These are phyloP conservation scores for Scleroderma bovista DNA, from an alignment of 768 basidiomycete genomes.

Conservation along the genomic window DNA sequence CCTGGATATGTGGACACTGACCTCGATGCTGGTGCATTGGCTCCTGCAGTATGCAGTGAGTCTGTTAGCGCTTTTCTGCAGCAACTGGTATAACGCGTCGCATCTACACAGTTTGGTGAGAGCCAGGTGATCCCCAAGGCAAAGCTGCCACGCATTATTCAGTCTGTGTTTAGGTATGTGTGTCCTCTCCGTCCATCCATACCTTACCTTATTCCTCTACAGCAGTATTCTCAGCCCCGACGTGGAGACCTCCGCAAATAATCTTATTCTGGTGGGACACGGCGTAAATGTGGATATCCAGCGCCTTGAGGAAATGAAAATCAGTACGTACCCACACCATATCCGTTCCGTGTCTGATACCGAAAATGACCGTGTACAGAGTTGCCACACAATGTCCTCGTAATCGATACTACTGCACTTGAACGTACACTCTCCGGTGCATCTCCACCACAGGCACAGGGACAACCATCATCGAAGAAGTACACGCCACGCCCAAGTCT, in stretches of 20 bases:
- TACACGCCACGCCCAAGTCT: slow-evolving; percentile 60
- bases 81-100: slow-evolving; percentile 1
- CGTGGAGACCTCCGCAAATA: slow-evolving; percentile 64
- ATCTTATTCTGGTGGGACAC: slow-evolving; percentile 68
- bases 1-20: no score
- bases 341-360: neutral
- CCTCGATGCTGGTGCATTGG: slow-evolving; percentile 7
- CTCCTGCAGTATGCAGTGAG: slow-evolving; percentile 58
- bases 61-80: neutral
- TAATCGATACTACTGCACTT: slow-evolving; percentile 58
- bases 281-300: slow-evolving; percentile 49
- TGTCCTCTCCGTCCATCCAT: slow-evolving; percentile 1
- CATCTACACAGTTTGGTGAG: slow-evolving; percentile 59
- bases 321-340: slow-evolving; percentile 46
- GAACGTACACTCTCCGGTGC: slow-evolving; percentile 53
- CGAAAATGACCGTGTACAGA: slow-evolving; percentile 41
- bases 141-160: slow-evolving; percentile 67
- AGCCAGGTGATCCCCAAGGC: slow-evolving; percentile 62
- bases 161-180: slow-evolving; percentile 62
- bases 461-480: slow-evolving; percentile 47
- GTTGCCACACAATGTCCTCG: slow-evolving; percentile 66
- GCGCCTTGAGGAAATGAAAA: slow-evolving; percentile 72
- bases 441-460: slow-evolving; percentile 56
- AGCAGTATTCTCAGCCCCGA: slow-evolving; percentile 75
- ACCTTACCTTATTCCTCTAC: slow-evolving; percentile 8